Percentiles rank a stretch among this genome's conserved stretches.
Conservation (phyloP, 352 stramenopile genomes). For the Globisporangium solare region DNA sequence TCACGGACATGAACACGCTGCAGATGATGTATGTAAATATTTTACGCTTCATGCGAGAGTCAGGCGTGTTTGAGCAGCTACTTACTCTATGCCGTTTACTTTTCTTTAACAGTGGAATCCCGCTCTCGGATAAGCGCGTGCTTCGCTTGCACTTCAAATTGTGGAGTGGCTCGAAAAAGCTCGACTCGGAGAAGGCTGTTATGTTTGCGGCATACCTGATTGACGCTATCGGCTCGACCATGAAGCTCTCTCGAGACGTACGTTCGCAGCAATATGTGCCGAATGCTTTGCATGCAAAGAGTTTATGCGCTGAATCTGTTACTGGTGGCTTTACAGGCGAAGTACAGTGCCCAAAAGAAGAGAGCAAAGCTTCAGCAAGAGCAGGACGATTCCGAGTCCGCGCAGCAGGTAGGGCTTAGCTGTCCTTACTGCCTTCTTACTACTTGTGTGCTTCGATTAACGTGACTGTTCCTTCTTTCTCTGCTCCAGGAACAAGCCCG, state of each 20-base stretch:
- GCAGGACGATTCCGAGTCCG: constrained; percentile 23
- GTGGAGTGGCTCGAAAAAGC: constrained; percentile 45
- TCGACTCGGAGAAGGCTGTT: constrained; percentile 46
- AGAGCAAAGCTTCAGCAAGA: constrained; percentile 62
- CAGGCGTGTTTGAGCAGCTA: no score
- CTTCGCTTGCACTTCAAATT: constrained; percentile 66
- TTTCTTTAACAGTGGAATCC: constrained; percentile 45
- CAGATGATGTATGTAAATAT: constrained; percentile 43
- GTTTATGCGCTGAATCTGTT: neutral
- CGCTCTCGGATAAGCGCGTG: constrained; percentile 52
- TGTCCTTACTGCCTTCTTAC: neutral
- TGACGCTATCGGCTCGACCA: constrained; percentile 59
- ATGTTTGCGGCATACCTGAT: constrained; percentile 47
- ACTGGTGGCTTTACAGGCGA: constrained; percentile 31
- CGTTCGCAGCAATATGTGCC: constrained; percentile 4
- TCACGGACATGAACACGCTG: constrained; percentile 73
- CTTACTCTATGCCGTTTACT: neutral
- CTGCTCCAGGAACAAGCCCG: constrained; percentile 34
- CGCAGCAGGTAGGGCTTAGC: constrained; percentile 24
- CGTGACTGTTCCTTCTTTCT: neutral
- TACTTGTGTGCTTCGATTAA: neutral
- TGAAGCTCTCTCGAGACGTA: constrained; percentile 78
- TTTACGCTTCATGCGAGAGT: neutral
- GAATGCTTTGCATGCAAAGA: neutral
- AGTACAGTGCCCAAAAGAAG: constrained; percentile 72